Base-by-base conservation (phyloP, 1,284 basidiomycete genomes). In the Agaricales sp. region DNA sequence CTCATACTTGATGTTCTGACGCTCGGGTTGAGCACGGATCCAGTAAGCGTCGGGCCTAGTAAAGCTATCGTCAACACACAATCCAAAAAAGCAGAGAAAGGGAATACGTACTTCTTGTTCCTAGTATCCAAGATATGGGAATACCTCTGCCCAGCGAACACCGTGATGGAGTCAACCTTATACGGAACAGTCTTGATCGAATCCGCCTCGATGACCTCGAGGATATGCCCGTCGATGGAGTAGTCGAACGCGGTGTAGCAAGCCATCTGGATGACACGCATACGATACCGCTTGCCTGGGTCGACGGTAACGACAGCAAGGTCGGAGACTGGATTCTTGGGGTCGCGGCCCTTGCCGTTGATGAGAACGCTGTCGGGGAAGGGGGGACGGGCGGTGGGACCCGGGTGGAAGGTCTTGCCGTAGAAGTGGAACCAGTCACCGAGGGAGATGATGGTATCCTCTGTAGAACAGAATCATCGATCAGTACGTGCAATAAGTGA, bases 231-330 rank as follows among this genome's bases (percentile, higher is more conserved):
- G 38, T 65, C 61, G 49, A 69, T 64, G 14, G 60, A 55, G 59
- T 68, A 67, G 4, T 48, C 58, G 54, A 51, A 62, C 51, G 59
- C 59, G 11, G 60, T 55, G 49, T 63, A 59, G 51, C 63, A 64
- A 1, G 68, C 61, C 61, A 71, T 69, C 58, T 74, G 77, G 61
- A 80, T 63, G 46, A 82, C 58, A n/a, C 79, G 62, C 53, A 64
- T 55, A 11, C 63, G 62, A 51, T 63, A 50, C 19, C 49, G 43
- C 22, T 45, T 45, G 21, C 18, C 18, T 6, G 21, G 44, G 4
- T 22, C 4, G 22, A 45, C 44, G 22, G 21, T 13, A n/a, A 45
- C 22, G 44, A 45, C 44, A 24, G 19, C 8, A 24, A 45, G 44
- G 61, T 16, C 62, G 54, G 6, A 8, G 6, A 16, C 6, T 8